Conservation (phyloP, 2,329 filamentous ascomycete species). For the Neofusicoccum parvum region DNA sequence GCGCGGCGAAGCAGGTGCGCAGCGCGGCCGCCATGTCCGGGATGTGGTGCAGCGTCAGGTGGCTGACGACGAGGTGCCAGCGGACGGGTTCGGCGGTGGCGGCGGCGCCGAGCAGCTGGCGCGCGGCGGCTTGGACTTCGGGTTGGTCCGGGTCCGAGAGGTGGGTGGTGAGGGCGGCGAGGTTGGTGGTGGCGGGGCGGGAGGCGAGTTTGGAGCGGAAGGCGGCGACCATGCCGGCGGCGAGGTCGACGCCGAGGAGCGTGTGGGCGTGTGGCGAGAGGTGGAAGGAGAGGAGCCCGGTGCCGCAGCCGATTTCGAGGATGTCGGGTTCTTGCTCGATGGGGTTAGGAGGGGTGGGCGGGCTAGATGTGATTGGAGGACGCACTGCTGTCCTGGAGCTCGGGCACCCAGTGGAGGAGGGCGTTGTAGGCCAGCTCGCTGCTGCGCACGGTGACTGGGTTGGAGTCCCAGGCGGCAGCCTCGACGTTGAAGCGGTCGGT, state of each 20-base stretch:
- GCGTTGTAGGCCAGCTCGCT: conserved; percentile 49
- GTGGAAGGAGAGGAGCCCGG: conserved; percentile 55
- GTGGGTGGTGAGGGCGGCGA: conserved; percentile 50
- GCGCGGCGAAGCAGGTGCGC: conserved; percentile 48
- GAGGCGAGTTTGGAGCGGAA: conserved; percentile 48
- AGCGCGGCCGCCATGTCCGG: conserved; percentile 48
- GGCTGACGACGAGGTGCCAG: conserved; percentile 57
- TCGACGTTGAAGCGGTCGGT: conserved; percentile 58
- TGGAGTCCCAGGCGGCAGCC: conserved; percentile 58
- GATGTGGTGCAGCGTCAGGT: conserved; percentile 61
- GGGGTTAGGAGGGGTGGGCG: no score
- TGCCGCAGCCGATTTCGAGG: conserved; percentile 61
- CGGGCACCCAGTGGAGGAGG: conserved; percentile 45
- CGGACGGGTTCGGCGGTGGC: conserved; percentile 6
- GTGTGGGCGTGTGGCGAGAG: conserved; percentile 52
- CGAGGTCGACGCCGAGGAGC: conserved; percentile 57
- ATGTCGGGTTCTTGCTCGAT: conserved; percentile 43
- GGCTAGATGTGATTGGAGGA: not conserved
- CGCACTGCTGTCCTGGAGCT: conserved; percentile 30
- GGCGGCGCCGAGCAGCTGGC: conserved; percentile 38
- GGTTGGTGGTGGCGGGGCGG: conserved; percentile 38
- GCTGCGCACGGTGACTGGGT: conserved; percentile 52
- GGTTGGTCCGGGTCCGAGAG: conserved; percentile 47
- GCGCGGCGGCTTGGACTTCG: conserved; percentile 19
- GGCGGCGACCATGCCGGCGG: conserved; percentile 58